phyloP scores from a whole-genome alignment of 352 stramenopile species.

The Pythium brachiatum region DNA sequence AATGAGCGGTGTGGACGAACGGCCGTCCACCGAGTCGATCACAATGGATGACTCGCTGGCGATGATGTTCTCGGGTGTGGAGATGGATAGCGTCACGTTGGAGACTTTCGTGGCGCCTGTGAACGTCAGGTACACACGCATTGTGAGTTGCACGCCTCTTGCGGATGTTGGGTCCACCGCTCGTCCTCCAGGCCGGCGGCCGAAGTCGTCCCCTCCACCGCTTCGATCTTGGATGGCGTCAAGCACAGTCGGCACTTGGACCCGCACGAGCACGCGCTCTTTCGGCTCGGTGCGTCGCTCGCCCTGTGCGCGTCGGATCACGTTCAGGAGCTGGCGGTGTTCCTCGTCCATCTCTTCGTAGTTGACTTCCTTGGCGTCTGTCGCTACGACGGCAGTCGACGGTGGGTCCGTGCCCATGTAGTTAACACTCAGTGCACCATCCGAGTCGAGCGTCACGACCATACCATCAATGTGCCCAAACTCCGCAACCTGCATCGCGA shows the following conservation, averaged over 20 bases:
- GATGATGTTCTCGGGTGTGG: constrained; percentile 58
- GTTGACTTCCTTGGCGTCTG: constrained; percentile 83
- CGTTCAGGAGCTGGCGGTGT: constrained; percentile 80
- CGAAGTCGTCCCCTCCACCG: constrained; percentile 35
- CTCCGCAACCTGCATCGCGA: constrained; percentile 59
- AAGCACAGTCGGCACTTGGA: constrained; percentile 65
- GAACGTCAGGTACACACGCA: constrained; percentile 85
- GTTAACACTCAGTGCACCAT: constrained; percentile 73
- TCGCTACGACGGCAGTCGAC: constrained; percentile 60
- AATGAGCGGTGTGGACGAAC: constrained; percentile 57
- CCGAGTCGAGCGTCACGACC: constrained; percentile 75
- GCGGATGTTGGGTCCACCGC: constrained; percentile 2
- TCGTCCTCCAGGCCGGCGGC: constrained; percentile 22
- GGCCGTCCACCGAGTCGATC: constrained; percentile 69
- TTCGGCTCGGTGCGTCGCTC: constrained; percentile 66
- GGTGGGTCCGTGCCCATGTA: constrained; percentile 90
- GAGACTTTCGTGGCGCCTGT: constrained; percentile 58
- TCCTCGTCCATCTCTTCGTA: constrained; percentile 92
- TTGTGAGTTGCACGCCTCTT: constrained; percentile 53
- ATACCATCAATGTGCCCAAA: constrained; percentile 79
- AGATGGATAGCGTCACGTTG: constrained; percentile 77
- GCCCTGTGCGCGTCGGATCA: constrained; percentile 78
- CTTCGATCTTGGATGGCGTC: constrained; percentile 44
- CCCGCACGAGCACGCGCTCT: constrained; percentile 70
- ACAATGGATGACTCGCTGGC: constrained; percentile 61